Evolutionary conservation across 1,284 basidiomycete genomes (phyloP).

Genomic region (Apiotrichum laibachii): DNA sequence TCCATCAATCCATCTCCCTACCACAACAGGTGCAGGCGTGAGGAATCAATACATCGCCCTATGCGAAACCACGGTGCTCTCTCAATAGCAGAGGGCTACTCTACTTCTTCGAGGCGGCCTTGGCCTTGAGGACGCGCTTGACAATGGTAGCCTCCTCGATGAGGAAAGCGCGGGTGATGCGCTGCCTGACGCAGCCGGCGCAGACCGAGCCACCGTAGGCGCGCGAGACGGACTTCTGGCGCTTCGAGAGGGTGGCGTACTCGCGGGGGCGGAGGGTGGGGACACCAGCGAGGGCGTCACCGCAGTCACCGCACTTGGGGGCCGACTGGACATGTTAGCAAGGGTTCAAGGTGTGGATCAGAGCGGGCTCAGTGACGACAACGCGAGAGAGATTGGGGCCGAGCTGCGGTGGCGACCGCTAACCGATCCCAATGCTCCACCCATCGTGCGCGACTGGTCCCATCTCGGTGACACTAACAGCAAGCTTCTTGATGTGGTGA

Average conservation of each 20-base stretch:
- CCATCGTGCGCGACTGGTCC: background rate
- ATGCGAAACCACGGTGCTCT: constrained; percentile 18
- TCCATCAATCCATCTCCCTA: background rate
- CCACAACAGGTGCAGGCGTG: constrained; percentile 8
- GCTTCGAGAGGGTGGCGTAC: constrained; percentile 91
- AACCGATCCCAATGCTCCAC: background rate
- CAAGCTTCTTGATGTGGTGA: constrained; percentile 55
- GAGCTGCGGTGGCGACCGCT: background rate
- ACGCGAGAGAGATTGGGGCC: too few relatives aligned
- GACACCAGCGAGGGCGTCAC: constrained; percentile 84
- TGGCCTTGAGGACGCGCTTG: constrained; percentile 97
- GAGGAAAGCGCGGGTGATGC: constrained; percentile 96
- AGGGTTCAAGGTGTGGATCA: background rate
- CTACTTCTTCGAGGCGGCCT: constrained; percentile 52
- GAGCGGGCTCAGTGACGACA: background rate
- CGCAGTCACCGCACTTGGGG: constrained; percentile 98
- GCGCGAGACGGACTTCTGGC: constrained; percentile 87
- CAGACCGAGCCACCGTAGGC: constrained; percentile 96
- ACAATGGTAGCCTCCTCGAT: constrained; percentile 99
- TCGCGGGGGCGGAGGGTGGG: constrained; percentile 88
- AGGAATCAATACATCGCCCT: constrained; percentile 30
- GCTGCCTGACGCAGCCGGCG: constrained; percentile 84
- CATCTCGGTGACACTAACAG: constrained; percentile 38
- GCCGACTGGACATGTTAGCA: constrained; percentile 50
- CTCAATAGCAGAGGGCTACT: constrained; percentile 15